Conservation (phyloP, 306 rosid species). For the Astragalus membranaceus region DNA sequence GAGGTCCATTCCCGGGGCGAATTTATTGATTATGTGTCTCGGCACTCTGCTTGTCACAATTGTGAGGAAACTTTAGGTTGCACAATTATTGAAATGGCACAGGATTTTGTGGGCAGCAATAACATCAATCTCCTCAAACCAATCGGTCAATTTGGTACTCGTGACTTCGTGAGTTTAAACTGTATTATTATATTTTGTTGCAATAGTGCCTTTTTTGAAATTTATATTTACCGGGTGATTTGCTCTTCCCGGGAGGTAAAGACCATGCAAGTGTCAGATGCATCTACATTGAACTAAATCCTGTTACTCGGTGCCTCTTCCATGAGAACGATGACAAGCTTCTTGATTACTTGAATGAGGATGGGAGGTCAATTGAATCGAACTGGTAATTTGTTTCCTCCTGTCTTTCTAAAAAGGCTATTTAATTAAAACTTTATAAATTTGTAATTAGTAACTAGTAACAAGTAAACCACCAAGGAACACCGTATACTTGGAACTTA, state of each 20-base stretch:
- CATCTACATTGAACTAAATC: slow-evolving; percentile 52
- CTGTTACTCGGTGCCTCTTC: slow-evolving; percentile 66
- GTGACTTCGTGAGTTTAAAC: slow-evolving; percentile 51
- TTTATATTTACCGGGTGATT: not conserved
- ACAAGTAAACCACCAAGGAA: not conserved
- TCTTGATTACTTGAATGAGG: slow-evolving; percentile 87
- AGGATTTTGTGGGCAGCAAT: slow-evolving; percentile 88
- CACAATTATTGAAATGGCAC: slow-evolving; percentile 91
- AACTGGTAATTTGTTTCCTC: slow-evolving; percentile 46
- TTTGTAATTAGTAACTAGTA: not conserved
- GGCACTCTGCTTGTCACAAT: slow-evolving; percentile 88
- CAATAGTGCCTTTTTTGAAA: not conserved
- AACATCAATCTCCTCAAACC: slow-evolving; percentile 82
- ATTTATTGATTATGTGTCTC: slow-evolving; percentile 84
- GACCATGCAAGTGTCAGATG: slow-evolving; percentile 91
- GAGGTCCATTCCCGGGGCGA: slow-evolving; percentile 89
- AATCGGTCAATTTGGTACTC: slow-evolving; percentile 95
- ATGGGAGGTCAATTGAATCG: slow-evolving; percentile 74
- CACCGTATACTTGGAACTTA: not conserved
- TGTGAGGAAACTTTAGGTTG: slow-evolving; percentile 86
- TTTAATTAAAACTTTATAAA: not conserved
- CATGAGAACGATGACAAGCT: slow-evolving; percentile 77
- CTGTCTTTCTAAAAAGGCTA: not conserved
- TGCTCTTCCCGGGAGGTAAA: slow-evolving; percentile 70
- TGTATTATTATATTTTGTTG: not conserved